Conservation (phyloP, 495 filamentous ascomycete genomes). For the Lasiosphaeris hirsuta region DNA sequence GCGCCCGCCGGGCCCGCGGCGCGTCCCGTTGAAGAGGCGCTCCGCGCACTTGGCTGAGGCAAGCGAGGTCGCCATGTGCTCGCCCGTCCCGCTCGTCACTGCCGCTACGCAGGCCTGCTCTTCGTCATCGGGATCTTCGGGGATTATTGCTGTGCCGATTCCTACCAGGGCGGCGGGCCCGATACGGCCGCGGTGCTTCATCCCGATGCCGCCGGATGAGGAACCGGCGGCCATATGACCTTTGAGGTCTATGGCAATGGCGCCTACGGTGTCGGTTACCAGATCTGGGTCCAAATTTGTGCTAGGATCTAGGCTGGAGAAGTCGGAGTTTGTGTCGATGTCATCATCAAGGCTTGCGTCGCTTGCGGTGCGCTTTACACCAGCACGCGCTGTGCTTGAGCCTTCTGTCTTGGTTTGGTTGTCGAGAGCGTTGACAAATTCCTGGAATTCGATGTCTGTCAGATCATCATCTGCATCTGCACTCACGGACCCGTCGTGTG, state of each 20-base stretch:
- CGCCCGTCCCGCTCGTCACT: constrained; percentile 90
- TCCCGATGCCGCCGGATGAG: constrained; percentile 97
- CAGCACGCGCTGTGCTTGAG: not conserved
- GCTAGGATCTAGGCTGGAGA: no score
- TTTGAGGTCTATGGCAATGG: constrained; percentile 80
- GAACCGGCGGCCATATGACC: constrained; percentile 95
- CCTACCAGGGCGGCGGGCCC: constrained; percentile 92
- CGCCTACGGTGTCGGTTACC: constrained; percentile 92
- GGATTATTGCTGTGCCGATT: constrained; percentile 83
- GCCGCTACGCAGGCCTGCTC: constrained; percentile 64
- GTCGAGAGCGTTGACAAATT: not conserved
- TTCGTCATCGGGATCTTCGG: constrained; percentile 52
- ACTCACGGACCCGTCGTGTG: constrained; percentile 24
- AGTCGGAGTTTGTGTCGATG: not conserved
- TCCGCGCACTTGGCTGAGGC: constrained; percentile 76
- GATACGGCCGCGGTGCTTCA: constrained; percentile 89
- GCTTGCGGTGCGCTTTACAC: constrained; percentile 1
- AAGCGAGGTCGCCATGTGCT: constrained; percentile 92
- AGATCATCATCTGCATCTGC: constrained; percentile 10
- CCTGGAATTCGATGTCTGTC: not conserved
- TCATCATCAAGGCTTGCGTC: constrained; percentile 10
- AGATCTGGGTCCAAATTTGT: constrained; percentile 37
- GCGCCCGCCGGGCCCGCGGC: constrained; percentile 54
- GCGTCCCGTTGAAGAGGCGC: constrained; percentile 65
- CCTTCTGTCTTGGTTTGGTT: not conserved